Base-by-base conservation (phyloP, 2,329 filamentous ascomycete genomes). In the Neocatenulostroma microsporum region DNA sequence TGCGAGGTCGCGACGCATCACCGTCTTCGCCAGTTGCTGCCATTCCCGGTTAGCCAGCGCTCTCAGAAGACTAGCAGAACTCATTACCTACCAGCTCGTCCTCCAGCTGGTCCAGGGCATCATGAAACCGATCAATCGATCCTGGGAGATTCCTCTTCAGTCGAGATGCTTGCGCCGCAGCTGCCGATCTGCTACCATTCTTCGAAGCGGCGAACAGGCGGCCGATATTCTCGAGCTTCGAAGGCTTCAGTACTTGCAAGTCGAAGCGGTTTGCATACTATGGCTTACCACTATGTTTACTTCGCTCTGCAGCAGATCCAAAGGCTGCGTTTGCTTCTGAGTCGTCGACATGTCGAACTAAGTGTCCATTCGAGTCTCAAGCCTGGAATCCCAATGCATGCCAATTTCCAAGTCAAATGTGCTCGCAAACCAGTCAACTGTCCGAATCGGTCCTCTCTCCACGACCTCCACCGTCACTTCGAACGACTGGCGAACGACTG, bases 21-120 rank as follows among this genome's bases (percentile, higher is more conserved):
- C 54, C 8, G 44, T 35, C 34, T 54, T 45, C 11, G 58, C 56
- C 12, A 48, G 32, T 45, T 54, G 51, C 56, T 61, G 21, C 6
- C 8, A 26, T 28, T 8, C n/a, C n/a, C n/a, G 8, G 29, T 44
- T 13, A 45, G 37, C 13, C 1, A 21, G 21, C 14, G n/a, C n/a
- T n/a, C n/a, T n/a, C n/a, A n/a, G n/a, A n/a, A n/a, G n/a, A n/a
- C n/a, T n/a, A n/a, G n/a, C n/a, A n/a, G n/a, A n/a, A n/a, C n/a
- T n/a, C n/a, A n/a, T 5, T 9, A 26, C 34, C 14, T 47, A 64
- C 61, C 26, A 72, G 50, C 36, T 72, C 62, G 29, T 60, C 58
- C 46, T 72, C 68, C 11, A 73, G 58, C 39, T 65, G 58, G 51
- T 73, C 69, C n/a, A 73, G 62, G n/a, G 65, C 63, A 30, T 68